These are phyloP conservation scores for Trichoderma oligosporum DNA, from an alignment of 2,329 filamentous ascomycete species.

Conservation along the genomic window DNA sequence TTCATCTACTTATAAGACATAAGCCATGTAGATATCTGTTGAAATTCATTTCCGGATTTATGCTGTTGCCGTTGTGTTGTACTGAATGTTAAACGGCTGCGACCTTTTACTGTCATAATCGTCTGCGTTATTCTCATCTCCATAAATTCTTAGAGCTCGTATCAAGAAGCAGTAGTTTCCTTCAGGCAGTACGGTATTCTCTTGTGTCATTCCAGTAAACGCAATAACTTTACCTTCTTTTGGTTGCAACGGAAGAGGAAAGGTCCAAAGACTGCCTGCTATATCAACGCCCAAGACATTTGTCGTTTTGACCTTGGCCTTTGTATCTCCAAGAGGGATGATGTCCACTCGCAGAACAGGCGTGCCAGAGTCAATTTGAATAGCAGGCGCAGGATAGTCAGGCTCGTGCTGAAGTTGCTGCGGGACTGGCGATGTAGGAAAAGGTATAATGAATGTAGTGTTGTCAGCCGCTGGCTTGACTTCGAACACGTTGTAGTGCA, in stretches of 20 bases:
- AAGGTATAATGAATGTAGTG: not conserved
- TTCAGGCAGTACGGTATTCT: not conserved
- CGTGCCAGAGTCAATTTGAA: slow-evolving; percentile 1
- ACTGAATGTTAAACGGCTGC: not conserved
- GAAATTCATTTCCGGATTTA: not conserved
- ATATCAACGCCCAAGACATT: not conserved
- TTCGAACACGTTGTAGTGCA: not conserved
- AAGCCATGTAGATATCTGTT: too few species aligned
- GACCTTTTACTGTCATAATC: slow-evolving; percentile 3
- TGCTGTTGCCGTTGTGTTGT: not conserved
- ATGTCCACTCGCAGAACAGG: not conserved
- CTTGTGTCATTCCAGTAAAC: slow-evolving; percentile 6
- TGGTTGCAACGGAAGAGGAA: not conserved
- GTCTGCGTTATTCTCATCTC: not conserved
- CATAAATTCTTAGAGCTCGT: not conserved
- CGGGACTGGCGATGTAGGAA: not conserved
- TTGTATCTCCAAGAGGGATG: not conserved
- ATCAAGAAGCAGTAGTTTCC: not conserved
- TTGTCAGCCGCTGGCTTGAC: not conserved
- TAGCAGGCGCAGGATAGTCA: slow-evolving; percentile 1
- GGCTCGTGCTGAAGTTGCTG: not conserved
- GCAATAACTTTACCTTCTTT: not conserved
- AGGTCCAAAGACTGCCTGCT: not conserved
- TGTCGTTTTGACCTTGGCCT: slow-evolving; percentile 9
- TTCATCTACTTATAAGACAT: too few species aligned